These are phyloP conservation scores for Phialocephala subalpina DNA, from an alignment of 2,329 filamentous ascomycete genomes.

Conservation along the genomic window DNA sequence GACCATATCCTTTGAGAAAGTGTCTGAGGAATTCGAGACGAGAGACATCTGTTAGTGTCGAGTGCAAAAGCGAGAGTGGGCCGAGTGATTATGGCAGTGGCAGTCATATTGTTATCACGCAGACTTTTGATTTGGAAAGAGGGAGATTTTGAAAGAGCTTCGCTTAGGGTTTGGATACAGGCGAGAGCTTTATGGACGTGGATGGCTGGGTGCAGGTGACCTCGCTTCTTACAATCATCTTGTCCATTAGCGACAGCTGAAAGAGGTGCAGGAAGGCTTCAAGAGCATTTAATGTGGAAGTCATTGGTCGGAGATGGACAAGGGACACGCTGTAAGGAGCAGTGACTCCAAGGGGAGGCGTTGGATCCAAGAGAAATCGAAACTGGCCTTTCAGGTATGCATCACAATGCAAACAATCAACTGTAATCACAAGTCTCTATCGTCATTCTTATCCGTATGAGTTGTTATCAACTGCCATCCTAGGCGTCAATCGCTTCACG, in stretches of 20 bases:
- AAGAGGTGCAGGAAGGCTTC: neutral
- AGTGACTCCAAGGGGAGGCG: neutral
- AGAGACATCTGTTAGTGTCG: neutral
- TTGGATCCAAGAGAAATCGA: neutral
- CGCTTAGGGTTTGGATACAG: too few relatives aligned
- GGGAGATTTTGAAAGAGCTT: neutral
- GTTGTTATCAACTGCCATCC: too few relatives aligned
- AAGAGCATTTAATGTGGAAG: neutral
- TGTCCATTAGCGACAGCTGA: neutral
- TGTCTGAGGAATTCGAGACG: neutral
- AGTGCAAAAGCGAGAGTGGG: neutral
- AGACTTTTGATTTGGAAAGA: neutral
- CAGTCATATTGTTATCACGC: neutral
- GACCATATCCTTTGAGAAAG: conserved; percentile 1
- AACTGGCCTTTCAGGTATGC: too few relatives aligned
- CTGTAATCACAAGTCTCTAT: neutral
- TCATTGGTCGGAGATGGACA: neutral
- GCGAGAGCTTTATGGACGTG: neutral
- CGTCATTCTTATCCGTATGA: neutral
- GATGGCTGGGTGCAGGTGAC: neutral
- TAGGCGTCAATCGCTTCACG: neutral
- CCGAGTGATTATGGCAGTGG: neutral
- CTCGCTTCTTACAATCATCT: neutral
- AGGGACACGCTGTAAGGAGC: neutral
- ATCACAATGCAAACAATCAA: too few relatives aligned